Evolutionary conservation across 2,329 filamentous ascomycete species (phyloP), one percentile per base, ranked within the genome.

Genomic region (Curvularia hawaiiensis): DNA sequence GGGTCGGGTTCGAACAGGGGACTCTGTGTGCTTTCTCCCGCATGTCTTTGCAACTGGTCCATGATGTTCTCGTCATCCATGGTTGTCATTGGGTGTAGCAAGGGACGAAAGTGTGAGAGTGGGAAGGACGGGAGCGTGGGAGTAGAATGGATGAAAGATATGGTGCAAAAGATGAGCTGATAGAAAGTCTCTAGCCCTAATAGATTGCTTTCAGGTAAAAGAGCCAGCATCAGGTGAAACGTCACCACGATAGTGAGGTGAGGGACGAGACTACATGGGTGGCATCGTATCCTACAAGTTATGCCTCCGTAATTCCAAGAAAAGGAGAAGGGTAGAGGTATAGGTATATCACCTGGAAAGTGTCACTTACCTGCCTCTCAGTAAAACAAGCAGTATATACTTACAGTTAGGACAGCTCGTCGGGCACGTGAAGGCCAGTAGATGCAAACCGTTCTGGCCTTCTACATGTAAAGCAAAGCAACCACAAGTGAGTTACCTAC

Each of bases 1-100:
- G 28, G 11, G 28, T 52, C 38, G 24, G 48, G 55, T 31, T 55
- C 43, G 22, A 55, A 55, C 5, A 55, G 12, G 11, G 49, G 55
- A 38, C 48, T 59, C 18, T 44, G 20, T 7, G 20, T 28, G 9
- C 28, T 12, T 6, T 44, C 22, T 5, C 16, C 12, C 2, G 22
- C 40, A 3, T 26, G 22, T 31, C 41, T 20, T 28, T 43, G 14
- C 20, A 54, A 8, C 1, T 26, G 14, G 24, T 40, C 35, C 16
- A 38, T 8, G n/a, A 38, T 30, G 5, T 28, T 8, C 3, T 44
- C 16, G 4, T 44, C 41, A n/a, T 44, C 41, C 16, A 50, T 39
- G 33, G 18, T 30, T 33, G 14, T 8, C 24, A 5, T 16, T 7
- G 16, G n/a, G 6, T 14, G n/a, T 38, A 31, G 11, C 30, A 31